Base-by-base conservation (phyloP, 805 yeast genomes). In the Saccharomycopsis javanensis region DNA sequence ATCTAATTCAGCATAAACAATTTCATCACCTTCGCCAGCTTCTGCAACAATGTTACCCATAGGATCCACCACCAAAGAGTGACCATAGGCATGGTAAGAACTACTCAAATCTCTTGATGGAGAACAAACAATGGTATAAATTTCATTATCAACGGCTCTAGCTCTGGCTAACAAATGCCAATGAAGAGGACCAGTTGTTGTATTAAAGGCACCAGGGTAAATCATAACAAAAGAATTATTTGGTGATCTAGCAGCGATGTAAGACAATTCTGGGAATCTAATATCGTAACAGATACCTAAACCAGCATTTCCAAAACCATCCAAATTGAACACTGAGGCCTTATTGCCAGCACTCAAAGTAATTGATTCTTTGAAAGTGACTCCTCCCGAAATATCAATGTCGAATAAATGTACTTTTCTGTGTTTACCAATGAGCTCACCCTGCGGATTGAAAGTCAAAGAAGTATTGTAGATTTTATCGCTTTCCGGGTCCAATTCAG, bases 321-420 rank as follows among this genome's bases (percentile, higher is more conserved):
- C 81, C 50, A 86, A 66, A 55, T 81, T 80, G 63, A 85, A 79
- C 5, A 89, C 85, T 0, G 99, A 89, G 45, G 95, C 85, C 66
- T 85, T 84, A 63, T 79, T 75, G 25, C 97, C 98, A 10, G 89
- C 88, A 8, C 85, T 78, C 60, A 94, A 75, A 2, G 88, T 79
- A 28, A 75, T 76, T 51, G 88, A 82, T 68, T 92, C 99, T 67
- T 85, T 82, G 75, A 92, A 92, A 11, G 90, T 80, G 67, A 94
- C 90, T 54, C 92, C 91, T 51, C 85, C 85, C 1, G 97, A 97
- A 55, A 92, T 89, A 62, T 89, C 94, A 57, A 92, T 88, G 67
- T 92, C 98, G 66, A 92, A 92, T 61, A 92, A 70, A 68, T 92
- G 99, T 2, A 82, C 91, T 67, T 92, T 92, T 63, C 98, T 79